Evolutionary conservation across 441 rosid genomes (phyloP).

Genomic region (Arabidopsis lyrata): DNA sequence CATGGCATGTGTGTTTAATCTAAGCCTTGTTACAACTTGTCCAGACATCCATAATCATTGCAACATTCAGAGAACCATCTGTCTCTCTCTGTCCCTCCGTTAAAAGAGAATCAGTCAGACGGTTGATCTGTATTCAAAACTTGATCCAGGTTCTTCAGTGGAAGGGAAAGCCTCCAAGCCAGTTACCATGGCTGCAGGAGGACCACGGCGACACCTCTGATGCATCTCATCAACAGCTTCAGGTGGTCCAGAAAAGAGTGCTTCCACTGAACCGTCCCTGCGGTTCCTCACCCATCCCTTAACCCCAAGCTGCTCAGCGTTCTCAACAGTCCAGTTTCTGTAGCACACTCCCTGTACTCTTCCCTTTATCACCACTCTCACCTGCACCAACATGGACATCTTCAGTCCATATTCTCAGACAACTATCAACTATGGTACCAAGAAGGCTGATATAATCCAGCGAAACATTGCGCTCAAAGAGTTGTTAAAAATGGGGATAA

Average conservation of each 20-base stretch:
- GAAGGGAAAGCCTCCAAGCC: constrained; percentile 68
- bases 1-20: too few relatives aligned
- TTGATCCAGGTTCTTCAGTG: constrained; percentile 68
- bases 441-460: too few relatives aligned
- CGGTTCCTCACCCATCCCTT: constrained; percentile 94
- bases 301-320: constrained; percentile 71
- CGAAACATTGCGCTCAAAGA: too few relatives aligned
- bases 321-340: constrained; percentile 88
- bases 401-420: too few relatives aligned
- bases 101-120: constrained; percentile 47
- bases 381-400: constrained; percentile 49
- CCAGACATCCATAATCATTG: too few relatives aligned
- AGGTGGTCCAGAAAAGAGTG: constrained; percentile 73
- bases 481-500: too few relatives aligned
- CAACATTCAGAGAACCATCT: too few relatives aligned
- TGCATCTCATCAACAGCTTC: constrained; percentile 80
- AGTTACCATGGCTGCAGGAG: constrained; percentile 67
- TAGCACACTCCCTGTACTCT: constrained; percentile 93
- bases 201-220: constrained; percentile 89
- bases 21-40: too few relatives aligned
- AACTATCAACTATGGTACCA: too few relatives aligned
- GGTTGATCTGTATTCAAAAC: constrained; percentile 68
- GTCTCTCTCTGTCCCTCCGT: too few relatives aligned
- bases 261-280: constrained; percentile 91
- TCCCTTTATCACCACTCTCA: constrained; percentile 76